Conservation (phyloP, 495 filamentous ascomycete species). For the Aeminium ludgeri region DNA sequence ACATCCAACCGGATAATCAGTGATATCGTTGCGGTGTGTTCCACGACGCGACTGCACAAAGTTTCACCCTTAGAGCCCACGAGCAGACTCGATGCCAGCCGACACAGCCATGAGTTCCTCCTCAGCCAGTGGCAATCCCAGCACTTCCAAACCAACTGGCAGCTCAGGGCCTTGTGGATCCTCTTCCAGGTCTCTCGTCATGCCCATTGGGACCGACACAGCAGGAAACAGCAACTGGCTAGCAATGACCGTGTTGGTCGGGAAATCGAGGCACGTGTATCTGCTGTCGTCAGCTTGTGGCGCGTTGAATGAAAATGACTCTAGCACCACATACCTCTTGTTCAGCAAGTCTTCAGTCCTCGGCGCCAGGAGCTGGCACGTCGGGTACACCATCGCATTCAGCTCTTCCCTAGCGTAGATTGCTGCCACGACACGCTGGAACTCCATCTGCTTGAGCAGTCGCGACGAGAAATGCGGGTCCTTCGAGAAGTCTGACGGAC, state of each 20-base stretch:
- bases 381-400: conserved; percentile 9
- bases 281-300: neutral
- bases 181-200: conserved; percentile 1
- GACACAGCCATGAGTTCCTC: neutral
- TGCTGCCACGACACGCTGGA: conserved; percentile 7
- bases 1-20: too few relatives aligned
- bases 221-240: conserved; percentile 6
- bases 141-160: conserved; percentile 7
- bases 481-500: conserved; percentile 1
- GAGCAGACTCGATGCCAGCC: conserved; percentile 3
- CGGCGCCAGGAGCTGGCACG: conserved; percentile 3
- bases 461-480: neutral
- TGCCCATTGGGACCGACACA: conserved; percentile 2
- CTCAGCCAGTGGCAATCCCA: conserved; percentile 4
- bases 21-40: too few relatives aligned
- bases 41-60: too few relatives aligned
- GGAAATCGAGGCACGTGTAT: conserved; percentile 2
- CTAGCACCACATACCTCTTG: neutral
- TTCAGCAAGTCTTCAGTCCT: conserved; percentile 7
- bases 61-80: too few relatives aligned
- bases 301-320: too few relatives aligned
- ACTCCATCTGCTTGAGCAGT: conserved; percentile 4
- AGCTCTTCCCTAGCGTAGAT: conserved; percentile 2
- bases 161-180: neutral
- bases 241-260: conserved; percentile 5